Percentiles rank a stretch among this genome's conserved stretches.
Evolutionary conservation across 305 asterid genomes (phyloP).

Genomic region (Solanum hybrid): DNA sequence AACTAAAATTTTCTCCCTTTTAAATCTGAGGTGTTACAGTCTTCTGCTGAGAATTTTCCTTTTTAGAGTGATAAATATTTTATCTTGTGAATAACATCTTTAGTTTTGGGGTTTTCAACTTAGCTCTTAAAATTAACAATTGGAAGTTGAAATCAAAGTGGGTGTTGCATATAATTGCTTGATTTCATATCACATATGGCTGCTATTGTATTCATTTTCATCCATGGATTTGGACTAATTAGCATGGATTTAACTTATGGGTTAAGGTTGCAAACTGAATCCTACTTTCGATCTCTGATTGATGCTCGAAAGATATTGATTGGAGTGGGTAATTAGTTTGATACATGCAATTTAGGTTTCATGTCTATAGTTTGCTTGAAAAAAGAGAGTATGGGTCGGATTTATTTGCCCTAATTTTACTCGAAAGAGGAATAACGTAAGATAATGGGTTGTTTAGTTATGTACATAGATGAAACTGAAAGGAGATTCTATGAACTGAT

Average conservation of each 20-base stretch:
- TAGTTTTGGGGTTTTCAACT: not conserved
- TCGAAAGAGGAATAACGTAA: accelerated
- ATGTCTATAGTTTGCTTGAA: not conserved
- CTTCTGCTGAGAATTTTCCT: not conserved
- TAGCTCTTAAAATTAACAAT: not conserved
- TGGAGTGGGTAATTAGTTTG: not conserved
- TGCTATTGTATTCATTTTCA: not conserved
- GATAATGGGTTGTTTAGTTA: not conserved
- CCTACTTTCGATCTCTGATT: not conserved
- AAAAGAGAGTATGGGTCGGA: not conserved
- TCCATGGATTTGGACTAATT: not conserved
- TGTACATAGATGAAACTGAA: not conserved
- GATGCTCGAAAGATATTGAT: not conserved
- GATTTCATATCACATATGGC: not conserved
- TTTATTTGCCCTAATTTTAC: too few relatives aligned
- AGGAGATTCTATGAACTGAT: not conserved
- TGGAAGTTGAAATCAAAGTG: not conserved
- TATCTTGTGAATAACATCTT: not conserved
- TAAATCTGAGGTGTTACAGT: not conserved
- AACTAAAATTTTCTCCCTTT: too few relatives aligned
- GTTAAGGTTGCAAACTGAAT: not conserved
- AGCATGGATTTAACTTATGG: not conserved
- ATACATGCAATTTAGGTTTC: not conserved
- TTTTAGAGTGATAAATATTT: not conserved
- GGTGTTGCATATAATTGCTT: not conserved